Evolutionary conservation across 1,284 basidiomycete genomes (phyloP), one percentile per base, ranked within the genome.

Genomic region (Macrocybe sp.): DNA sequence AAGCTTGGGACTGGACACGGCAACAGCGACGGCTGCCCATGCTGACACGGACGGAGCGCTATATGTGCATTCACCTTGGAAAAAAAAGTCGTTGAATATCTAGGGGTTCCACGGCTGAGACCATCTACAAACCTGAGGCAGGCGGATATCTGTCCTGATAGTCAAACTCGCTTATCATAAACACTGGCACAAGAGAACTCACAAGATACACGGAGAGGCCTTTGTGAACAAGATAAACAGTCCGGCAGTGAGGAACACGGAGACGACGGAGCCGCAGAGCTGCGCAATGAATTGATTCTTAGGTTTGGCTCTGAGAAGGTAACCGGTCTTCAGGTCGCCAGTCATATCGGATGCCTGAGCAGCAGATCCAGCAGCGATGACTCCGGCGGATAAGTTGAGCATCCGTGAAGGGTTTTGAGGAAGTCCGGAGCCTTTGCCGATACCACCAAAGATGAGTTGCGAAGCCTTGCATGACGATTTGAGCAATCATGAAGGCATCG

Each of bases 281-380:
- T 83, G 80, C 37, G 80, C 81, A 56, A 79, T 69, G 63, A 86
- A 86, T 67, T 86, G 81, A 59, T 78, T 78, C 51, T 67, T 70
- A 14, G 85, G 85, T 56, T 79, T 82, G 29, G 83, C 80, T 40
- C 83, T 71, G 9, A 86, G 72, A 48, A 87, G 73, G 63, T 85
- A 84, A 49, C 81, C 81, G 6, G 85, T 84, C 69, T 86, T 85
- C 55, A 87, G 65, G 57, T 88, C 85, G 50, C 83, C 78, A 51
- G 81, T 80, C 84, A 87, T 86, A 62, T 88, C 85, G 44, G 75
- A 66, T 16, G 80, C 70, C 60, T 84, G 80, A 22, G 73, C 75
- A 16, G 82, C 79, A 41, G 79, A 74, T 35, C 77, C 80, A 39
- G 73, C 79, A 16, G 81, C 73, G 55, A 84, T 66, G 42, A 76